phyloP scores from a whole-genome alignment of 306 rosid species.

The Cotoneaster glaucophyllus region DNA sequence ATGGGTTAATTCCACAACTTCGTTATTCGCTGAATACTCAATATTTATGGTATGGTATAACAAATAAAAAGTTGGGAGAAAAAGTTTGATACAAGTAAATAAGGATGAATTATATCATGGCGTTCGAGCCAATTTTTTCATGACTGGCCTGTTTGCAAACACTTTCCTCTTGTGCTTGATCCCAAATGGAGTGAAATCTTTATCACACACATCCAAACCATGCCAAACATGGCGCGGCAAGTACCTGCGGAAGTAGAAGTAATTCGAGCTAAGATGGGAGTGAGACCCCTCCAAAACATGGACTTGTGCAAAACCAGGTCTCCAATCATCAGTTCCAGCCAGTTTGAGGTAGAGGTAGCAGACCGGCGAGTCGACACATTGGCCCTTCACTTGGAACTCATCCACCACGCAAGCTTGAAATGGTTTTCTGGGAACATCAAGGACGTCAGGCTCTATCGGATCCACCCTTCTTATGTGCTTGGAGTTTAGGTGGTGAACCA shows the following conservation, averaged over 20 bases:
- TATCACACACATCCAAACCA: constrained; percentile 59
- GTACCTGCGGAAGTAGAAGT: constrained; percentile 52
- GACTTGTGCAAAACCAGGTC: constrained; percentile 66
- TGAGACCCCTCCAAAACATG: constrained; percentile 23
- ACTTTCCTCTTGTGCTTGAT: constrained; percentile 44
- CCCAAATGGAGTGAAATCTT: constrained; percentile 67
- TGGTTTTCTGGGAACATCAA: constrained; percentile 60
- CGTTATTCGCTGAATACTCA: neutral
- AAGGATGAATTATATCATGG: neutral
- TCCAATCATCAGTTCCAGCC: constrained; percentile 66
- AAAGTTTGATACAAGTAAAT: neutral
- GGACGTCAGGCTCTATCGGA: constrained; percentile 43
- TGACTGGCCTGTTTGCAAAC: constrained; percentile 7
- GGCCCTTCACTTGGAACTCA: constrained; percentile 51
- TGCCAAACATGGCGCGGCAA: constrained; percentile 76
- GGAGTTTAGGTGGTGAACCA: constrained; percentile 50
- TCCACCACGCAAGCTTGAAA: constrained; percentile 81
- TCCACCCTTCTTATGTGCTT: constrained; percentile 56
- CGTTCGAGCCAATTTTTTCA: neutral
- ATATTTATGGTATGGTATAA: neutral
- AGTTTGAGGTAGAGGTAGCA: constrained; percentile 70
- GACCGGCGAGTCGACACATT: constrained; percentile 50
- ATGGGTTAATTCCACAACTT: neutral
- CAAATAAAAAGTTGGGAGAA: neutral
- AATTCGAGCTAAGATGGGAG: constrained; percentile 43